Evolutionary conservation across 768 basidiomycete species (phyloP).

Genomic region (Panus rudis): DNA sequence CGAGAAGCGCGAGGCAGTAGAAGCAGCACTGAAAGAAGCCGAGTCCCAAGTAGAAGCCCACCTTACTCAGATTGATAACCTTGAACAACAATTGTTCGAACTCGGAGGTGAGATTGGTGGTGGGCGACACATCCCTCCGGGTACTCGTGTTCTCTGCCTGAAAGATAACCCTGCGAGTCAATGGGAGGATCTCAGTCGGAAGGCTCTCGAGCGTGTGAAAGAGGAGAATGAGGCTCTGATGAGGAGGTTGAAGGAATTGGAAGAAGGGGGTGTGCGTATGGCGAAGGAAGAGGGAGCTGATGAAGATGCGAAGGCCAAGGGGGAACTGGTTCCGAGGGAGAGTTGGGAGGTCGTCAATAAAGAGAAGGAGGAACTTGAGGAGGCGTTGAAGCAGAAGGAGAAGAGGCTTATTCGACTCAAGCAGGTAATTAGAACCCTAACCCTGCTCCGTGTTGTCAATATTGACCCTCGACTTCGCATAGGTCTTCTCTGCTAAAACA

Average conservation of each 20-base stretch:
- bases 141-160: slow-evolving; percentile 60
- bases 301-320: slow-evolving; percentile 7
- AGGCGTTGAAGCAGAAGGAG: slow-evolving; percentile 66
- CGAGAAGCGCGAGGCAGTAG: slow-evolving; percentile 26
- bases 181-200: slow-evolving; percentile 72
- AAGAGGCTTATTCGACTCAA: slow-evolving; percentile 74
- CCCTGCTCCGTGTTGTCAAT: neutral
- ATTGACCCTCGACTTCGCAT: slow-evolving; percentile 1
- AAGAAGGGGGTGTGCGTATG: slow-evolving; percentile 30
- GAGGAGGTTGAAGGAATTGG: slow-evolving; percentile 55
- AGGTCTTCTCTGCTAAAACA: slow-evolving; percentile 82
- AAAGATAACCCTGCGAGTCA: slow-evolving; percentile 76
- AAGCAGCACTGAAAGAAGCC: slow-evolving; percentile 41
- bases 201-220: slow-evolving; percentile 67
- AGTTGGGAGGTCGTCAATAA: slow-evolving; percentile 68
- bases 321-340: slow-evolving; percentile 60
- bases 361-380: slow-evolving; percentile 65
- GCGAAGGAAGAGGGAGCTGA: slow-evolving; percentile 13
- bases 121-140: slow-evolving; percentile 69
- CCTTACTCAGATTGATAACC: slow-evolving; percentile 51
- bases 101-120: slow-evolving; percentile 68
- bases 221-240: slow-evolving; percentile 82
- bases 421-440: slow-evolving; percentile 39
- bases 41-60: slow-evolving; percentile 31
- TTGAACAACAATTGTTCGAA: slow-evolving; percentile 76